A percentile compares a stretch with the other conserved stretches of the same genome.
phyloP scores from a whole-genome alignment of 2,329 filamentous ascomycete species.

The Stagonosporopsis tanaceti region DNA sequence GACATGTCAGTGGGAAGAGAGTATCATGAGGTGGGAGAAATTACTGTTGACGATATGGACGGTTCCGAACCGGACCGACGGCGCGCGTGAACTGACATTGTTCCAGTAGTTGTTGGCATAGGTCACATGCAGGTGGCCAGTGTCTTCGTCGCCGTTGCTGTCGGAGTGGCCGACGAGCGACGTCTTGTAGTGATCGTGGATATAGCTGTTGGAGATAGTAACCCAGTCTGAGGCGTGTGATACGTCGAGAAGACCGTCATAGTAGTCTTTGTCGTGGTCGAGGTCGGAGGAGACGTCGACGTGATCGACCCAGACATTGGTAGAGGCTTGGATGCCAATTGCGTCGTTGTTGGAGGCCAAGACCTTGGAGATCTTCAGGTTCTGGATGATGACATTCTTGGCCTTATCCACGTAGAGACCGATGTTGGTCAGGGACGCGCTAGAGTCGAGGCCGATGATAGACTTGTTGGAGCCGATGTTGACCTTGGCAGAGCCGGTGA shows the following conservation, averaged over 20 bases:
- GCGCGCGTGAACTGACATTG: constrained; percentile 70
- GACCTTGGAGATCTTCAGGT: constrained; percentile 62
- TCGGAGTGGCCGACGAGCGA: constrained; percentile 68
- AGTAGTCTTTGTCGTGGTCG: constrained; percentile 71
- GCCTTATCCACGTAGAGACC: constrained; percentile 58
- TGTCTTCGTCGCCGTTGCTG: constrained; percentile 66
- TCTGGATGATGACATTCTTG: constrained; percentile 65
- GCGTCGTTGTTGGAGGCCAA: constrained; percentile 57
- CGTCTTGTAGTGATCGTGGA: constrained; percentile 68
- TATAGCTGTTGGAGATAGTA: constrained; percentile 61
- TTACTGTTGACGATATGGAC: constrained; percentile 65
- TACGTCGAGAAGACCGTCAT: constrained; percentile 71
- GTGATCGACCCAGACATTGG: constrained; percentile 72
- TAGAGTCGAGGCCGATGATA: constrained; percentile 59
- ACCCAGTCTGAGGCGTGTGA: constrained; percentile 70
- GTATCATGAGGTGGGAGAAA: not conserved
- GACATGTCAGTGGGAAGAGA: not conserved
- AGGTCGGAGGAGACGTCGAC: constrained; percentile 68
- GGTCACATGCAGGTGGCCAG: constrained; percentile 68
- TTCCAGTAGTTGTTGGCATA: constrained; percentile 72
- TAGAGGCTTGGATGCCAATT: constrained; percentile 58
- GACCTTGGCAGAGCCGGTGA: constrained; percentile 51
- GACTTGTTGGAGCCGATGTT: constrained; percentile 60
- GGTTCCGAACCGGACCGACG: constrained; percentile 71
- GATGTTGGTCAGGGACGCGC: constrained; percentile 53